Evolutionary conservation across 371 early-diverging fungal species (phyloP), one percentile per base, ranked within the genome.

Genomic region (Pancytospora epiphaga): DNA sequence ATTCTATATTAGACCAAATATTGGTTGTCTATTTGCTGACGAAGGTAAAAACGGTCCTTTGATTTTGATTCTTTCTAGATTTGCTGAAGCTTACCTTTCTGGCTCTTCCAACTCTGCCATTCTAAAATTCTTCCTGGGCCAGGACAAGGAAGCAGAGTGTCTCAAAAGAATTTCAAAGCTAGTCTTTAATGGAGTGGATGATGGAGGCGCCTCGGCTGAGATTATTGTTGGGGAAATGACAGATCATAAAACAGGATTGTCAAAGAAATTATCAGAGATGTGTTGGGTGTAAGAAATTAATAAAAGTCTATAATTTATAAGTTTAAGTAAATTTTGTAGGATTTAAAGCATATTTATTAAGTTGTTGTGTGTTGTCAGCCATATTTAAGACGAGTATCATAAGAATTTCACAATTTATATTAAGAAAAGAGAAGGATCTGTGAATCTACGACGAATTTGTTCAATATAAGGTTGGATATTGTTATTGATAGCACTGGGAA

Each of bases 31-130:
- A 22, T 58, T 66, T 36, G 66, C 61, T n/a, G 27, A 60, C 9
- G 66, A 66, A 6, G 66, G 66, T 3, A 64, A 43, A 4, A 66
- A 66, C 43, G 66, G 66, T 6, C 30, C 58, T 4, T 58, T 66
- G 15, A 27, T 62, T 37, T 6, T 60, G 12, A 54, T 60, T 43
- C 29, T 60, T 27, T 12, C 6, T 4, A 9, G 60, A 18, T 9
- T 60, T 27, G 34, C 37, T 43, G 37, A 60, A 43, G 60, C 6
- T 22, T 34, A 12, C 12, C 34, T 54, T 6, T 6, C 6, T 12
- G 19, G 19, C 29, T 6, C 6, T 9, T 9, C 9, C 19, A 27
- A 9, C 29, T 6, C 9, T 6, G 22, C 4, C 4, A 37, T 60
- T 12, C 40, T 60, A 9, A 37, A 30, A 37, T 15, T 60, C 9